Evolutionary conservation across 1,284 basidiomycete genomes (phyloP).

Genomic region (Ceratobasidium sp.): DNA sequence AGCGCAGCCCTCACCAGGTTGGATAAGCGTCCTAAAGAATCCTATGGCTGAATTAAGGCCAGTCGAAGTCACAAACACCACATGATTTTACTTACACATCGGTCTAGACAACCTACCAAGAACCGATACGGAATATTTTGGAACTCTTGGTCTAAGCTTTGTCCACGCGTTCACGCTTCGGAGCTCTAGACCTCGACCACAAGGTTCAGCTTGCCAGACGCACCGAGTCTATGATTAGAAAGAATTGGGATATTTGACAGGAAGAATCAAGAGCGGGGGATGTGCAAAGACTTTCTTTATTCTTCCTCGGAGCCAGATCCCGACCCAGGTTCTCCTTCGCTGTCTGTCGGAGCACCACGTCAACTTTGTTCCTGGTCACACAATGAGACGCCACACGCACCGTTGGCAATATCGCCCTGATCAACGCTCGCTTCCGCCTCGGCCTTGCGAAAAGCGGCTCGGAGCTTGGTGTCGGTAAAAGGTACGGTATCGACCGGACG

Average conservation of each 20-base stretch:
- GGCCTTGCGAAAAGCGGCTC: slow-evolving; percentile 65
- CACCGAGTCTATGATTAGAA: slow-evolving; percentile 10
- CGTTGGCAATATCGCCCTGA: slow-evolving; percentile 60
- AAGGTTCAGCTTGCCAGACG: neutral
- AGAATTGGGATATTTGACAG: neutral
- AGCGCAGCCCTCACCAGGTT: neutral
- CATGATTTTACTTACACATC: neutral
- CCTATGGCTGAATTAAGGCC: too few species aligned
- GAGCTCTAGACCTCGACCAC: neutral
- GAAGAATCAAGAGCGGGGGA: slow-evolving; percentile 1
- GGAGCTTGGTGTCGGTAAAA: slow-evolving; percentile 62
- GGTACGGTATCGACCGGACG: slow-evolving; percentile 72
- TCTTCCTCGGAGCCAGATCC: slow-evolving; percentile 58
- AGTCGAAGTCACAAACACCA: too few species aligned
- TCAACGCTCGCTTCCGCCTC: slow-evolving; percentile 62
- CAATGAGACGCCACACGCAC: slow-evolving; percentile 52
- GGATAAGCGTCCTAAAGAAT: too few species aligned
- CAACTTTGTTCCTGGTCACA: neutral
- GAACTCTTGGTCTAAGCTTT: neutral
- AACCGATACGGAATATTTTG: neutral
- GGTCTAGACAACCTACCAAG: neutral
- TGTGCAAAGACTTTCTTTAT: slow-evolving; percentile 22
- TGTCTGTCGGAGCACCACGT: slow-evolving; percentile 52
- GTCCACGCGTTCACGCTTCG: neutral
- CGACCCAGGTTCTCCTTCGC: slow-evolving; percentile 59